Conservation (phyloP, 108 stramenopile genomes). For the Epipyxis sp. region DNA sequence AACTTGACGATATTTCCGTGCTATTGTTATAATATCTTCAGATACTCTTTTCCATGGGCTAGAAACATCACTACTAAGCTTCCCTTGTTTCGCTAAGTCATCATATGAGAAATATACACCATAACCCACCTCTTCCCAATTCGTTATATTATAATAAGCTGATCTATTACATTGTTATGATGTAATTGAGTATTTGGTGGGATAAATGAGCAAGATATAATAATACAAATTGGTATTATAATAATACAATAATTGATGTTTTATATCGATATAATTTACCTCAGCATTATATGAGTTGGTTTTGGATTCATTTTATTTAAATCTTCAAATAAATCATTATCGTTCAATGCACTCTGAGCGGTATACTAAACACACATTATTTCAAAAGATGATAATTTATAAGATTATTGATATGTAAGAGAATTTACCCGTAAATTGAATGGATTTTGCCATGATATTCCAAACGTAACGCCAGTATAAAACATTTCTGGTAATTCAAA, state of each 20-base stretch:
- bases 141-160: background rate
- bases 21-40: background rate
- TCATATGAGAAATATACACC: background rate
- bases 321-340: background rate
- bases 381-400: background rate
- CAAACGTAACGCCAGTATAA: background rate
- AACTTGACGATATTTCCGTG: background rate
- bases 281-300: background rate
- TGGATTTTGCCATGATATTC: background rate
- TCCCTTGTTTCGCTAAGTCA: background rate
- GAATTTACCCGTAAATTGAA: background rate
- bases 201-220: background rate
- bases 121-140: background rate
- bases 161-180: background rate
- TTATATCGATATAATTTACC: background rate
- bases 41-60: background rate
- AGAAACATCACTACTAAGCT: background rate
- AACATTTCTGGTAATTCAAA: background rate
- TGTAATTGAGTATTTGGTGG: background rate
- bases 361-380: background rate
- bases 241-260: background rate
- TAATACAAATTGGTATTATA: background rate
- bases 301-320: background rate
- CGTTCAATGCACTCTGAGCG: background rate
- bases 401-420: background rate